These are phyloP conservation scores for Cicer yamashitae DNA, from an alignment of 306 rosid genomes.

Conservation along the genomic window DNA sequence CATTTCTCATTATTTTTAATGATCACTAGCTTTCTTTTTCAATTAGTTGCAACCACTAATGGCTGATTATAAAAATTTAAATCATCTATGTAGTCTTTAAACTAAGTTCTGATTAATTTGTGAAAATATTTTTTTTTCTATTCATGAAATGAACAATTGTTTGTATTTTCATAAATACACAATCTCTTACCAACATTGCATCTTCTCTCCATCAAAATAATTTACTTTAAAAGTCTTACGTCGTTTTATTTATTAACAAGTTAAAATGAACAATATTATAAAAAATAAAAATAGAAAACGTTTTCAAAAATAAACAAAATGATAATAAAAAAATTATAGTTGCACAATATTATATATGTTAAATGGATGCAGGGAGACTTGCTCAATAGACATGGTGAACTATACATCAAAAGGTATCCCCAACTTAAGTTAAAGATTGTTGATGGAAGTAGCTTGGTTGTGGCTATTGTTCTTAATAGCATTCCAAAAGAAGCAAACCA, in stretches of 20 bases:
- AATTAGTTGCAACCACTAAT: background rate
- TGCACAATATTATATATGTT: background rate
- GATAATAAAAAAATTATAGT: too few species aligned
- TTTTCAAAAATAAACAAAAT: too few species aligned
- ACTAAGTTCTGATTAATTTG: background rate
- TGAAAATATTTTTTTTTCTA: too few species aligned
- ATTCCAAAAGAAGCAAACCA: constrained; percentile 64
- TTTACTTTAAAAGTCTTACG: too few species aligned
- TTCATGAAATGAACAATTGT: too few species aligned
- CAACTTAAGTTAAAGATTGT: constrained; percentile 67
- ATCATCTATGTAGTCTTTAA: background rate
- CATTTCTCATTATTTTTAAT: background rate
- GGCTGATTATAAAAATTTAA: too few species aligned
- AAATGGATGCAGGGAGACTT: constrained; percentile 58
- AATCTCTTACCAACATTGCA: too few species aligned
- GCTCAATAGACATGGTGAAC: constrained; percentile 67
- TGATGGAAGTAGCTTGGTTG: constrained; percentile 80
- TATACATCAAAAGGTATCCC: constrained; percentile 59
- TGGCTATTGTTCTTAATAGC: constrained; percentile 60
- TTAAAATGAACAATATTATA: too few species aligned
- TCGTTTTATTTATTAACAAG: too few species aligned
- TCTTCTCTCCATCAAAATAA: too few species aligned
- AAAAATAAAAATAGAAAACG: too few species aligned
- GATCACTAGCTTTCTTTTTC: background rate
- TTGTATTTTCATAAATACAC: too few species aligned